A percentile compares a stretch with the other conserved stretches of the same genome.
Evolutionary conservation across 2,329 filamentous ascomycete species (phyloP).

Genomic region (Didymella lethalis): DNA sequence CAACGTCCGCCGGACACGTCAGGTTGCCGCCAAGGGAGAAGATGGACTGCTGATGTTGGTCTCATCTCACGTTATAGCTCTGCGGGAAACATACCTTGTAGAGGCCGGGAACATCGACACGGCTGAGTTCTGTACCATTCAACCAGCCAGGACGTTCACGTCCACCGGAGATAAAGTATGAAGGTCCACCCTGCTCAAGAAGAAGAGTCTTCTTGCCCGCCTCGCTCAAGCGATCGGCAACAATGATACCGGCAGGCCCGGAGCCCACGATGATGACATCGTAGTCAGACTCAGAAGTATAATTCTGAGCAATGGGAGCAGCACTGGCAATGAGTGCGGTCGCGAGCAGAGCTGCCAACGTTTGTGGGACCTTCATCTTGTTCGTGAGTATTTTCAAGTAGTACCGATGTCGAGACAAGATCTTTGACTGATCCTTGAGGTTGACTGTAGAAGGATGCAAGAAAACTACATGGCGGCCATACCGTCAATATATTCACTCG

Average conservation of each 20-base stretch:
- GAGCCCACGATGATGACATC: conserved; percentile 48
- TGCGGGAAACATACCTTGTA: conserved; percentile 44
- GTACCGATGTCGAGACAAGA: conserved; percentile 7
- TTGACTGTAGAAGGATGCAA: conserved; percentile 11
- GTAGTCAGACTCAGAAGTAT: conserved; percentile 24
- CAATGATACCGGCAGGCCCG: conserved; percentile 62
- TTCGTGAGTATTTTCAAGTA: neutral
- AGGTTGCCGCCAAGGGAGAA: conserved; percentile 54
- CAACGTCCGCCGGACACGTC: conserved; percentile 51
- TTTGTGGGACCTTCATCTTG: conserved; percentile 22
- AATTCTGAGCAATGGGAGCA: conserved; percentile 13
- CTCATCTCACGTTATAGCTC: no score
- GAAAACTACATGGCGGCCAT: conserved; percentile 1
- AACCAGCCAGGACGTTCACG: conserved; percentile 60
- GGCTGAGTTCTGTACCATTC: conserved; percentile 56
- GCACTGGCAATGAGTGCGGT: conserved; percentile 17
- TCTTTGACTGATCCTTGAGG: conserved; percentile 4
- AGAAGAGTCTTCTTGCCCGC: conserved; percentile 62
- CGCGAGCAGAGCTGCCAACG: conserved; percentile 24
- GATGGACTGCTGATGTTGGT: conserved; percentile 48
- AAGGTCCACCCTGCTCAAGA: conserved; percentile 61
- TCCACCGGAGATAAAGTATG: conserved; percentile 59
- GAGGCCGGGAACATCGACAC: conserved; percentile 63
- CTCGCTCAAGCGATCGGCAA: conserved; percentile 61
- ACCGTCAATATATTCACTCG: conserved; percentile 17